These are phyloP conservation scores for bread wheat (Triticum aestivum) DNA, from an alignment of 176 grass and related monocot genomes.

Conservation along the genomic window DNA sequence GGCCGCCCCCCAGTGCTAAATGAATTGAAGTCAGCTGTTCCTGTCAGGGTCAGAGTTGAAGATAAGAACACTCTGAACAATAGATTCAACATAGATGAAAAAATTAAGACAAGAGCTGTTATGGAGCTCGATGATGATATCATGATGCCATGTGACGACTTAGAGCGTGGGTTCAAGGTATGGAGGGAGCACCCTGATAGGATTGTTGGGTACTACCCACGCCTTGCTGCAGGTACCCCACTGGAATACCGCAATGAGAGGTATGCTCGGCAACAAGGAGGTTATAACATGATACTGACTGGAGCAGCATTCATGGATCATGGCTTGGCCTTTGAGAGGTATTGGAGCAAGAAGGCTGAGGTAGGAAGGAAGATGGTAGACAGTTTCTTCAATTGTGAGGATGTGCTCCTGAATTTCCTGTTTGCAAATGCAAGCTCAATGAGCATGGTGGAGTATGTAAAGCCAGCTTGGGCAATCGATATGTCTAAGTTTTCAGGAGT, in stretches of 20 bases:
- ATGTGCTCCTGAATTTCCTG: slow-evolving; percentile 85
- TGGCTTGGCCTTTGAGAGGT: slow-evolving; percentile 67
- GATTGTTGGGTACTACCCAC: slow-evolving; percentile 85
- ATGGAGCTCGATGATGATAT: slow-evolving; percentile 99
- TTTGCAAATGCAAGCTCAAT: slow-evolving; percentile 65
- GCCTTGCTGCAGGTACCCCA: slow-evolving; percentile 65
- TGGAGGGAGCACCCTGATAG: slow-evolving; percentile 71
- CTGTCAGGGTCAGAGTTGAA: slow-evolving; percentile 78
- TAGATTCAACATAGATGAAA: slow-evolving; percentile 77
- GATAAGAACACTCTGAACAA: slow-evolving; percentile 80
- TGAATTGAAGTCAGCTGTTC: slow-evolving; percentile 66
- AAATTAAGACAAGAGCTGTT: slow-evolving; percentile 78
- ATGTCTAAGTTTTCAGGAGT: slow-evolving; percentile 93
- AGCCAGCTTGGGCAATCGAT: slow-evolving; percentile 87
- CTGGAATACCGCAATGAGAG: slow-evolving; percentile 65
- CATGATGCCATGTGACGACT: slow-evolving; percentile 91
- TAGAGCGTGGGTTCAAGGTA: slow-evolving; percentile 91
- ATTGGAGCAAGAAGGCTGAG: slow-evolving; percentile 68
- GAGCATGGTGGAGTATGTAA: slow-evolving; percentile 82
- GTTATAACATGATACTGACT: slow-evolving; percentile 91
- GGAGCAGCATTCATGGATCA: slow-evolving; percentile 97
- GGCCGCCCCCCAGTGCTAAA: slow-evolving; percentile 42
- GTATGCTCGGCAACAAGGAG: slow-evolving; percentile 46
- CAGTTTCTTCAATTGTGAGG: slow-evolving; percentile 84
- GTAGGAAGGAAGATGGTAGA: slow-evolving; percentile 59